Evolutionary conservation across 306 rosid genomes (phyloP).

Genomic region (Prunus kanzakura): DNA sequence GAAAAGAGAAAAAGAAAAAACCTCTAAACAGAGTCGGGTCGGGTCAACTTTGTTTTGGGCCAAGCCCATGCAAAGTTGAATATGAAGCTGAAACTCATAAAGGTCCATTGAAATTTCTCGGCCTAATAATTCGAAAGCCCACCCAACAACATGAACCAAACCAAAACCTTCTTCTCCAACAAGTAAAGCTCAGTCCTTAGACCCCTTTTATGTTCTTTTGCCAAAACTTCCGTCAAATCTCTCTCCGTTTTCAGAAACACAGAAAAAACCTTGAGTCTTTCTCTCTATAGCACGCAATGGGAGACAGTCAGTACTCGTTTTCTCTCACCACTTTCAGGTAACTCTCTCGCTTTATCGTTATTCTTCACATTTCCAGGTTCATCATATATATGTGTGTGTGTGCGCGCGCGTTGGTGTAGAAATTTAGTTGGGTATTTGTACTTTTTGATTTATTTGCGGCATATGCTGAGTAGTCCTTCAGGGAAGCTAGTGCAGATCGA

Average conservation of each 20-base stretch:
- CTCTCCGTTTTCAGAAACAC: not conserved
- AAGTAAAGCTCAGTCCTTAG: conserved; percentile 14
- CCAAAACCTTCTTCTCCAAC: conserved; percentile 27
- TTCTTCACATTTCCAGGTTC: not conserved
- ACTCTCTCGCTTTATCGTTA: not conserved
- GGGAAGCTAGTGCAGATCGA: conserved; percentile 98
- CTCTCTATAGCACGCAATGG: conserved; percentile 34
- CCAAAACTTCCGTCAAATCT: conserved; percentile 1
- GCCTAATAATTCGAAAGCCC: not conserved
- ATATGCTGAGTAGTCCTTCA: conserved; percentile 60
- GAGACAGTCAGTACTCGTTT: conserved; percentile 51
- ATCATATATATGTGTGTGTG: not conserved
- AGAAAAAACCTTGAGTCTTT: not conserved
- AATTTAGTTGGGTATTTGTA: not conserved
- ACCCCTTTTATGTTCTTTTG: not conserved
- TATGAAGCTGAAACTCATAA: no score
- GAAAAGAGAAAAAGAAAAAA: not conserved
- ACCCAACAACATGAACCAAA: not conserved
- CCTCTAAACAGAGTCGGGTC: not conserved
- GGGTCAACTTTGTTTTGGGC: not conserved
- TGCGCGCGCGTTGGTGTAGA: not conserved
- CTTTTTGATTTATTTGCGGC: not conserved
- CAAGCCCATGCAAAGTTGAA: not conserved
- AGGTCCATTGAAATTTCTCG: no score
- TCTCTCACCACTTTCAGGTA: conserved; percentile 60